Conservation (phyloP, 2,329 filamentous ascomycete genomes). For the Pyrenophora teres region DNA sequence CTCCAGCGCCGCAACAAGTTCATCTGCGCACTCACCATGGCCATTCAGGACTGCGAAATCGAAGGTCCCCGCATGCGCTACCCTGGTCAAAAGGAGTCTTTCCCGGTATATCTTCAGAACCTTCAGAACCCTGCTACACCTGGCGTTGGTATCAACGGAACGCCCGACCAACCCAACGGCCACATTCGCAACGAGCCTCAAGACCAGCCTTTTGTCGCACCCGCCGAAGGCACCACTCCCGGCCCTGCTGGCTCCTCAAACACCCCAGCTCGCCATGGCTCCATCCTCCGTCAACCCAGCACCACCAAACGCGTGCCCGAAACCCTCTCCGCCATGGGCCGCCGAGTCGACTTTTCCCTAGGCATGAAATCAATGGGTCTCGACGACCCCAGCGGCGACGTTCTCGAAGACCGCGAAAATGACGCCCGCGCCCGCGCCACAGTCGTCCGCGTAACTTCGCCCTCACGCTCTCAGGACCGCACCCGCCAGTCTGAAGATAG, state of each 20-base stretch:
- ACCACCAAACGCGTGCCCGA: constrained; percentile 57
- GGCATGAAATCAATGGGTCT: constrained; percentile 66
- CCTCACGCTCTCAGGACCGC: constrained; percentile 37
- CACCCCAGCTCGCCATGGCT: constrained; percentile 47
- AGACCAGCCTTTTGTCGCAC: constrained; percentile 52
- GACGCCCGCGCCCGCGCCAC: constrained; percentile 42
- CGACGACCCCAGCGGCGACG: constrained; percentile 65
- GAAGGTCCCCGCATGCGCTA: constrained; percentile 78
- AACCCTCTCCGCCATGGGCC: constrained; percentile 61
- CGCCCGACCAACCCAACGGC: constrained; percentile 53
- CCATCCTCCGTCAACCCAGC: constrained; percentile 60
- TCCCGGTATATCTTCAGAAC: constrained; percentile 68
- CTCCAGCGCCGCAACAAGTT: constrained; percentile 92
- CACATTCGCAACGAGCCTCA: constrained; percentile 42
- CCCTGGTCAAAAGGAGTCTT: constrained; percentile 69
- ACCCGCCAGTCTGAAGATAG: constrained; percentile 39
- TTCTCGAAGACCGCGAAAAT: constrained; percentile 62
- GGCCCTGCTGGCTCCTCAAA: too few species aligned
- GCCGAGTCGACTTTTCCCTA: constrained; percentile 72
- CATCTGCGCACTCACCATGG: constrained; percentile 85
- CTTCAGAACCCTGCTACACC: constrained; percentile 53
- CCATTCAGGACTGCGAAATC: constrained; percentile 82
- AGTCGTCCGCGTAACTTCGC: constrained; percentile 50
- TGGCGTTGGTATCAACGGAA: constrained; percentile 49
- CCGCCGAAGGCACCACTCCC: constrained; percentile 23